Conservation (phyloP, 495 filamentous ascomycete species). For the Hypoxylon subgilvum region DNA sequence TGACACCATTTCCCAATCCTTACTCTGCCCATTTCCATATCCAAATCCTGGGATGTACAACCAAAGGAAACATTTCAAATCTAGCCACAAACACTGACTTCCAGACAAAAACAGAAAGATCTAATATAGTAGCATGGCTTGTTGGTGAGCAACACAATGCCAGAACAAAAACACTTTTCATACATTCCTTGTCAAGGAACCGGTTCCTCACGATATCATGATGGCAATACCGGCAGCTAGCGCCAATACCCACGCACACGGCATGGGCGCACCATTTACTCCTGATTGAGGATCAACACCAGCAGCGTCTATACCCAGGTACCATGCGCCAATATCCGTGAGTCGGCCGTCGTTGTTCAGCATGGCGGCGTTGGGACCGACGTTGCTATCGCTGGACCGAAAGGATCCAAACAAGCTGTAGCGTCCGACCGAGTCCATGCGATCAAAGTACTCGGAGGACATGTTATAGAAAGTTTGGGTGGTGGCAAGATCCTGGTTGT, state of each 20-base stretch:
- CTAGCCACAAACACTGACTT: too few species aligned
- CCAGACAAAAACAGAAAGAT: too few species aligned
- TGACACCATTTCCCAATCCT: too few species aligned
- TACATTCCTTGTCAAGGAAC: too few species aligned
- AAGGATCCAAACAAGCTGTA: constrained; percentile 81
- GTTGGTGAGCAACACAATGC: too few species aligned
- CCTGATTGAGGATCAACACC: constrained; percentile 47
- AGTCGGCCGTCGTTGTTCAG: constrained; percentile 64
- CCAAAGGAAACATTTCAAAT: too few species aligned
- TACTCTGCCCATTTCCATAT: too few species aligned
- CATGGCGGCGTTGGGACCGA: constrained; percentile 72
- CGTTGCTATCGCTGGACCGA: constrained; percentile 66
- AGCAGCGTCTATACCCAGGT: constrained; percentile 63
- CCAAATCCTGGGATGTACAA: too few species aligned
- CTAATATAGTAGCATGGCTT: too few species aligned
- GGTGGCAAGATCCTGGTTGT: constrained; percentile 55
- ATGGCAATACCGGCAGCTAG: constrained; percentile 1
- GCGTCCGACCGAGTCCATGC: constrained; percentile 61
- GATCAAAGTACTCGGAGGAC: constrained; percentile 68
- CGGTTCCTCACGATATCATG: background rate
- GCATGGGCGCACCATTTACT: background rate
- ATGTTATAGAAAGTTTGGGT: constrained; percentile 71
- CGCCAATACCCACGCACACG: background rate
- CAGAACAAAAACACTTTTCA: too few species aligned
- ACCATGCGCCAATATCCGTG: constrained; percentile 78